These are phyloP conservation scores for Solanum tarapatanum DNA, from an alignment of 257 asterid species.

Conservation along the genomic window DNA sequence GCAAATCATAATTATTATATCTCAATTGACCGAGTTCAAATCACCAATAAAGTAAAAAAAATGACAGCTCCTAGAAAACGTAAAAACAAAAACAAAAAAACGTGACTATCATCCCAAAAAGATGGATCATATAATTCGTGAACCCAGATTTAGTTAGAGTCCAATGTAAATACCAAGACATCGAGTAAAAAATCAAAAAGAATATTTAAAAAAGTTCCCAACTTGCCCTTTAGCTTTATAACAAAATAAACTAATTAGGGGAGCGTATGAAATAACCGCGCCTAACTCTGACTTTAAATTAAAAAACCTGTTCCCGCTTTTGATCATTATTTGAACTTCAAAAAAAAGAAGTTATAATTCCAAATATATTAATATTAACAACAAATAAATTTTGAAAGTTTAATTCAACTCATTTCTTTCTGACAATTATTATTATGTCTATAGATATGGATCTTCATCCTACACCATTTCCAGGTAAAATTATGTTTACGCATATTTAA, in stretches of 20 bases:
- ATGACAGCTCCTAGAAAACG: not conserved
- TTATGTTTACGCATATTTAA: constrained; percentile 30
- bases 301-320: constrained; percentile 33
- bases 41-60: not conserved
- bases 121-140: not conserved
- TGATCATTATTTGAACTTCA: constrained; percentile 3
- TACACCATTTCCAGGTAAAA: constrained; percentile 16
- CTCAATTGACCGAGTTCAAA: not conserved
- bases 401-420: not conserved
- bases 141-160: not conserved
- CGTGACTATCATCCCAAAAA: not conserved
- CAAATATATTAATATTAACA: not conserved
- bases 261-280: not conserved
- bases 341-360: not conserved
- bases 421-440: not conserved
- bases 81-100: too few species aligned
- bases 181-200: not conserved
- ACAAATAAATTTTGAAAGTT: not conserved
- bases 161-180: not conserved
- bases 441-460: constrained; percentile 41
- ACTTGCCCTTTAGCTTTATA: not conserved
- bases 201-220: not conserved
- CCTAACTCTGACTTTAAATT: not conserved
- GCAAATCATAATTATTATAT: not conserved
- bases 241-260: not conserved